Base-by-base conservation (phyloP, 2,329 filamentous ascomycete genomes). In the Verticillium isaacii region DNA sequence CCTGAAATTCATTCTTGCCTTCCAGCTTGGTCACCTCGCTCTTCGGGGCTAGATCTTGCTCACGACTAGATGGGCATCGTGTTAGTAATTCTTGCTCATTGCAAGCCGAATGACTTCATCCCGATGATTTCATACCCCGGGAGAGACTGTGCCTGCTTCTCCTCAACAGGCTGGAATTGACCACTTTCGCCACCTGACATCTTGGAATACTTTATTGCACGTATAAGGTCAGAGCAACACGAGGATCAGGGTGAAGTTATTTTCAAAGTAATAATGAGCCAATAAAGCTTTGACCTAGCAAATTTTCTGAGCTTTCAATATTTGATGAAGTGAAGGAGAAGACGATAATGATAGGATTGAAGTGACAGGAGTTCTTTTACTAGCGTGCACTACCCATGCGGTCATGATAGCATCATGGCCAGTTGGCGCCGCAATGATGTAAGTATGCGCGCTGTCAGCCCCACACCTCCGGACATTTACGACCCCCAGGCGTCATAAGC, bases 21-120 rank as follows among this genome's bases (percentile, higher is more conserved):
- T 80, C 74, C 1, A 79, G 71, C 41, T 72, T 75, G 1, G 76
- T 79, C 0, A 73, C 45, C 65, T 79, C 76, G 61, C 77, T 78
- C 0, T 72, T 67, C 0, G 78, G 78, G 14, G 74, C 68, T 71
- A 79, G 71, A 2, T 73, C 66, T 55, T 73, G 73, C 61, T 80
- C 78, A 1, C 66, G 68, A 2, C 72, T 77, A 61, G 19, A 1
- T 3, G 14, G 12, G 1, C 7, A 17, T 1, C 15, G 1, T 2
- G 17, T 50, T 29, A 29, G 36, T 41, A 25, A 5, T 29, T 29
- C 29, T 29, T 34, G 23, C 8, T 14, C 6, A 19, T 3, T 45
- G 29, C 52, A 14, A 14, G 25, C 5, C 14, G 12, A 9, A 15
- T 14, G 25, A 32, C 19, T n/a, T 45, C 17, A 45, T 19, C 9